Evolutionary conservation across 1,284 basidiomycete genomes (phyloP).

Genomic region (Exobasidium rhododendri): DNA sequence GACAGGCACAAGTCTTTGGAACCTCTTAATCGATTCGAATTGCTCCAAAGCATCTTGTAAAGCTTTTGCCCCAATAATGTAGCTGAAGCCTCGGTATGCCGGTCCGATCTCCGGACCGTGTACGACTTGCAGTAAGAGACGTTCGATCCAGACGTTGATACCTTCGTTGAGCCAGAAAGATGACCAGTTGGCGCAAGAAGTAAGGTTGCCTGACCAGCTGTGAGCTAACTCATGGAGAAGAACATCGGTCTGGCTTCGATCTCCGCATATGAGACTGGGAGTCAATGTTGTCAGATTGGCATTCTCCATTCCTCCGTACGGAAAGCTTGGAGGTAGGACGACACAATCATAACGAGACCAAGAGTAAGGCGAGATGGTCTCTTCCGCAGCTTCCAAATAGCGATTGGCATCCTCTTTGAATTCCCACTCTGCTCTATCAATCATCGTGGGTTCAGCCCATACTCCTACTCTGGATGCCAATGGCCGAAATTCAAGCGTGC

Average conservation of each 20-base stretch:
- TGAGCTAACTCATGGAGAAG: conserved; percentile 58
- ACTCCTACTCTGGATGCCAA: conserved; percentile 50
- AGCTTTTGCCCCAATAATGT: conserved; percentile 70
- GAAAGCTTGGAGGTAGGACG: conserved; percentile 90
- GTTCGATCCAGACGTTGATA: conserved; percentile 92
- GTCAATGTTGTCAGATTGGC: conserved; percentile 53
- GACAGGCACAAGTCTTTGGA: conserved; percentile 80
- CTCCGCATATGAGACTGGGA: conserved; percentile 48
- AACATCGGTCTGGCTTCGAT: conserved; percentile 50
- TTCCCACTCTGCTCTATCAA: conserved; percentile 51
- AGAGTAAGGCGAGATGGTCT: conserved; percentile 61
- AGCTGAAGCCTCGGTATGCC: conserved; percentile 76
- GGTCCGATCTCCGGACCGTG: conserved; percentile 60
- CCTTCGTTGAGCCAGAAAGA: conserved; percentile 59
- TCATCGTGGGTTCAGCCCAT: conserved; percentile 51
- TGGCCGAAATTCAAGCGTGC: conserved; percentile 44
- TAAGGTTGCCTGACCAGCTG: conserved; percentile 51
- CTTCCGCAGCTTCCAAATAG: conserved; percentile 50
- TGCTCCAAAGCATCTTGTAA: conserved; percentile 70
- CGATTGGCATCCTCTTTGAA: conserved; percentile 51
- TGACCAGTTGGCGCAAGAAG: conserved; percentile 49
- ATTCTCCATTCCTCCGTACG: conserved; percentile 61
- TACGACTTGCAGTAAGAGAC: conserved; percentile 71
- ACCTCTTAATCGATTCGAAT: conserved; percentile 61
- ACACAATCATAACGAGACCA: conserved; percentile 89